Evolutionary conservation across 2,329 filamentous ascomycete species (phyloP), one percentile per base, ranked within the genome.

Genomic region (Verticillium isaacii): DNA sequence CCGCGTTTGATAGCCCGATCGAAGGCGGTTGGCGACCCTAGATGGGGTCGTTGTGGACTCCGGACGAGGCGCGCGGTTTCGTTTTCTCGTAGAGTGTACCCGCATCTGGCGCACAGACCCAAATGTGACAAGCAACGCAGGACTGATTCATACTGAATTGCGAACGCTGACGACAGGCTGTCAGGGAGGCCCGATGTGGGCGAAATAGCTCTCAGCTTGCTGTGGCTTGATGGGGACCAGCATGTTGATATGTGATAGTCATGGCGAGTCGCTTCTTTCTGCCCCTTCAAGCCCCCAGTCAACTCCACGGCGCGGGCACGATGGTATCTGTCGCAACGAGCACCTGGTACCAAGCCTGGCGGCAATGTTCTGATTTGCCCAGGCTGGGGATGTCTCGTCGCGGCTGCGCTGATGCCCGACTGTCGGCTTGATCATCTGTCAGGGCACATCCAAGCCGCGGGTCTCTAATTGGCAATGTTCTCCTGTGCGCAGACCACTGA

Each of bases 121-220:
- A 41, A 62, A 60, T 55, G 25, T 62, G 61, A 62, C 54, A 62
- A 59, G 34, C 60, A 58, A 60, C 23, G 39, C 25, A 34, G 37
- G 36, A 19, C 34, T 17, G 57, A 50, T 50, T 50, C 45, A n/a
- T 50, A 50, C 45, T 50, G 45, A 25, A n/a, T 50, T 23, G 45
- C 45, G 45, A 50, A 14, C 9, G 39, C 19, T 14, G 45, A 50
- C n/a, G 19, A 50, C 19, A 25, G 19, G 45, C 19, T 23, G n/a
- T 5, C 4, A n/a, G 19, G 19, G 45, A 8, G 23, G 45, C 45
- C 45, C 45, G 19, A n/a, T 50, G 7, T 50, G 7, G 19, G 12
- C n/a, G 45, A 23, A 45, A 9, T 23, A 25, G 45, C 23, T 23
- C 19, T 14, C 45, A 25, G 45, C 45, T 25, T 2, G 45, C 45